Percentiles rank a stretch among this genome's conserved stretches.
Conservation (phyloP, 805 yeast genomes). For the Kuraishia capsulata region DNA sequence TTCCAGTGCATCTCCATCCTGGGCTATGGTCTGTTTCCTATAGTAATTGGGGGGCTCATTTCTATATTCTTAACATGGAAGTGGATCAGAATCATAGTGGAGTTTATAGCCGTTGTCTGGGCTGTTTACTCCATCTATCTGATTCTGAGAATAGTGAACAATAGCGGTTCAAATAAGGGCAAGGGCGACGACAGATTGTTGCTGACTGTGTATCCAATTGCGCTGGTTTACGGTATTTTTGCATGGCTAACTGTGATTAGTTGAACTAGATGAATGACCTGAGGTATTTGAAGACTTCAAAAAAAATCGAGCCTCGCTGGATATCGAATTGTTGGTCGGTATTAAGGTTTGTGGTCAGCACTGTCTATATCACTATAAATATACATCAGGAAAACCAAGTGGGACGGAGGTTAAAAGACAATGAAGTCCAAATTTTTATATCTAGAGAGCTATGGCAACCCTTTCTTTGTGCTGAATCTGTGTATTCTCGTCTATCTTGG, state of each 20-base stretch:
- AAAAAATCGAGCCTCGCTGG: too few species aligned
- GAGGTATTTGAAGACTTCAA: too few species aligned
- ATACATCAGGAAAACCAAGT: too few species aligned
- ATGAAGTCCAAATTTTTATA: too few species aligned
- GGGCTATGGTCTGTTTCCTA: conserved; percentile 48
- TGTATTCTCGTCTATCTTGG: too few species aligned
- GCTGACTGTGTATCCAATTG: conserved; percentile 45
- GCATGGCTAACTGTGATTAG: conserved; percentile 48
- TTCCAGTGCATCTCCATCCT: conserved; percentile 48
- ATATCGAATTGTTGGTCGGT: too few species aligned
- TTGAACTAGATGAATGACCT: conserved; percentile 9
- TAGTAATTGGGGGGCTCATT: conserved; percentile 36
- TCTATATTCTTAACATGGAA: conserved; percentile 35
- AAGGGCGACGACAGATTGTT: conserved; percentile 46
- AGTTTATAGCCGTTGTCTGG: conserved; percentile 36
- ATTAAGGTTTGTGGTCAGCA: too few species aligned
- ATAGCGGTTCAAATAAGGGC: conserved; percentile 26
- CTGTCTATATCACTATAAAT: too few species aligned
- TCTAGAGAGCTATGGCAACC: too few species aligned
- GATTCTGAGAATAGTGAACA: conserved; percentile 36
- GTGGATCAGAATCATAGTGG: conserved; percentile 29
- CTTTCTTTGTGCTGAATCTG: too few species aligned
- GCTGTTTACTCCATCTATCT: conserved; percentile 42
- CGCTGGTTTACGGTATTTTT: conserved; percentile 40
- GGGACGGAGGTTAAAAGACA: too few species aligned